These are phyloP conservation scores for Hypoxylon rubiginosum DNA, from an alignment of 2,329 filamentous ascomycete species.

Conservation along the genomic window DNA sequence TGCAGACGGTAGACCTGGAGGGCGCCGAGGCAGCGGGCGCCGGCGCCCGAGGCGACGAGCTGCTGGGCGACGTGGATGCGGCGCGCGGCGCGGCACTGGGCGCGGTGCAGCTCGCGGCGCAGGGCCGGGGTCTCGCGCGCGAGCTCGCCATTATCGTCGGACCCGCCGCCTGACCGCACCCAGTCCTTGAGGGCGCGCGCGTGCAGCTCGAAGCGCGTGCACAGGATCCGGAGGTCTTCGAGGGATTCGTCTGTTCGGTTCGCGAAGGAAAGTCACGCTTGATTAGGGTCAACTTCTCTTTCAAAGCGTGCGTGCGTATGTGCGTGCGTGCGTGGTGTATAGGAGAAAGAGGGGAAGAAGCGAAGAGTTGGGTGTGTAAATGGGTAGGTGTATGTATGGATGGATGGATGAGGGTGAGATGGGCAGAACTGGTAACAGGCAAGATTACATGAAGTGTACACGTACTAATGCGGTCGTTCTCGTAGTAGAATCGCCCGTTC, in stretches of 20 bases:
- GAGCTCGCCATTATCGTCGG: conserved; percentile 70
- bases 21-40: conserved; percentile 67
- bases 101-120: conserved; percentile 66
- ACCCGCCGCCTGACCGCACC: conserved; percentile 67
- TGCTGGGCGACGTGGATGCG: conserved; percentile 68
- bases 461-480: conserved; percentile 68
- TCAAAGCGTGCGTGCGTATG: conserved; percentile 2
- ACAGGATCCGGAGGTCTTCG: conserved; percentile 62
- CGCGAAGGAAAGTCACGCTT: conserved; percentile 34
- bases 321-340: neutral
- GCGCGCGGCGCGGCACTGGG: conserved; percentile 69
- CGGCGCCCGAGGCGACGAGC: conserved; percentile 52
- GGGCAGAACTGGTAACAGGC: neutral
- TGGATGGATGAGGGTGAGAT: conserved; percentile 2
- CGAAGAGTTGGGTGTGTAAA: conserved; percentile 4
- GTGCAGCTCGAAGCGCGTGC: conserved; percentile 62
- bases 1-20: conserved; percentile 65
- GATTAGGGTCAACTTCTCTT: conserved; percentile 44
- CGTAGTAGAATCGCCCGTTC: conserved; percentile 69
- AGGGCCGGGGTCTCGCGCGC: conserved; percentile 65
- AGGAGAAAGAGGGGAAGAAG: neutral
- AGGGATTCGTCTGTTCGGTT: conserved; percentile 63
- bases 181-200: conserved; percentile 67
- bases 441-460: conserved; percentile 26
- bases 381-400: neutral